Percentiles rank a stretch among this genome's conserved stretches.
Evolutionary conservation across 2,329 filamentous ascomycete genomes (phyloP).

Genomic region (Epichloe glyceriae): DNA sequence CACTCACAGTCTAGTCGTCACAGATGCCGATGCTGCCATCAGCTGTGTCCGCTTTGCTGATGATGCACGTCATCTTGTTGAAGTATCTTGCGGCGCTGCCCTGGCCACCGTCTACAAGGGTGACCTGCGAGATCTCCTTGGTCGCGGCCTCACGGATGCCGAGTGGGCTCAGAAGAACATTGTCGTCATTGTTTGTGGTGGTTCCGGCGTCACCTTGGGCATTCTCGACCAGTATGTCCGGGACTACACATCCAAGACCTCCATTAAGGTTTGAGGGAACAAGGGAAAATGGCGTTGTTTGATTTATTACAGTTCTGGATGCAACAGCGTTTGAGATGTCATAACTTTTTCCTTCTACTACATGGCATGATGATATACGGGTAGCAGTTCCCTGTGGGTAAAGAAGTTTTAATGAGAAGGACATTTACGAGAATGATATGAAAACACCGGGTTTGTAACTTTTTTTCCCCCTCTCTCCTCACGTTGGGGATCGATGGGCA

Average conservation of each 20-base stretch:
- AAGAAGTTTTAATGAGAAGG: constrained; percentile 5
- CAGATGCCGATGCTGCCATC: constrained; percentile 58
- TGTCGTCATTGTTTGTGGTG: constrained; percentile 77
- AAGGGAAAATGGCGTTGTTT: constrained; percentile 1
- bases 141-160: constrained; percentile 35
- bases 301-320: neutral
- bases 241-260: constrained; percentile 24
- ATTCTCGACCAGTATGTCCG: constrained; percentile 46
- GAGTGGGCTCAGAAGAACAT: constrained; percentile 57
- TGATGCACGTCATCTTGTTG: constrained; percentile 69
- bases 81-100: constrained; percentile 74
- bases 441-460: neutral
- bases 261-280: constrained; percentile 16
- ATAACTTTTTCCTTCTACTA: neutral
- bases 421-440: constrained; percentile 1
- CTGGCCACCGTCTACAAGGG: constrained; percentile 56
- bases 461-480: fast-evolving
- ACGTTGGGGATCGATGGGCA: too few relatives aligned
- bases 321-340: constrained; percentile 1
- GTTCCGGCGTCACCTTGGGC: constrained; percentile 50
- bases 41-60: constrained; percentile 68
- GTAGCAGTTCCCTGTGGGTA: neutral
- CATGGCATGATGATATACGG: neutral
- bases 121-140: constrained; percentile 46
- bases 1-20: constrained; percentile 23